Base-by-base conservation (phyloP, 371 early-diverging fungal genomes). In the Lichtheimia corymbifera region DNA sequence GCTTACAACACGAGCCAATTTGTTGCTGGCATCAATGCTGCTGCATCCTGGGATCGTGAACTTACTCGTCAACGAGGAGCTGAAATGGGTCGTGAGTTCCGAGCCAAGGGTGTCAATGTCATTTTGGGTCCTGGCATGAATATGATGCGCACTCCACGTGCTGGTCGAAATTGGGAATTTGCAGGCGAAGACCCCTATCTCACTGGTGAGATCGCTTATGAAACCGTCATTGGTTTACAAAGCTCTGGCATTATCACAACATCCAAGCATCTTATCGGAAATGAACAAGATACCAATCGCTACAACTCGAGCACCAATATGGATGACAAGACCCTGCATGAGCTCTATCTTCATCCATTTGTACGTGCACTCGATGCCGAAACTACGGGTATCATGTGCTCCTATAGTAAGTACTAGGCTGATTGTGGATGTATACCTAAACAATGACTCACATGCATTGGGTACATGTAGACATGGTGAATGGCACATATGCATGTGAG, bases 321-420 rank as follows among this genome's bases (percentile, higher is more conserved):
- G 20, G n/a, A 53, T 6, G 15, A 25, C 7, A 58, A 82, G 59
- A 14, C 28, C 45, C 42, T 63, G 66, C 82, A 77, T 58, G 86
- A 86, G 59, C 49, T 82, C 25, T 86, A 86, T 54, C 50, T 82
- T 12, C 65, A 63, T 44, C 83, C 86, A 7, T 86, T 83, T 65
- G 55, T 59, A 5, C 70, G 62, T 6, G 58, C 66, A 13, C 61
- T 84, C 3, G 71, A 80, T 44, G 82, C 79, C 41, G 83, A 81
- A 13, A 73, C 71, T 18, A 75, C 60, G 22, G 55, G 76, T 6
- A 52, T 83, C 56, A 83, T 83, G 83, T 80, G 83, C 52, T 42
- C 71, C 11, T 83, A 83, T 64, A 84, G 57, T 56, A 56, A 56
- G 57, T 44, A 22, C 0, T 40, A 55, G 22, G 72, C 9, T 63